phyloP scores from a whole-genome alignment of 306 rosid genomes.

The Sicyos baderoa region DNA sequence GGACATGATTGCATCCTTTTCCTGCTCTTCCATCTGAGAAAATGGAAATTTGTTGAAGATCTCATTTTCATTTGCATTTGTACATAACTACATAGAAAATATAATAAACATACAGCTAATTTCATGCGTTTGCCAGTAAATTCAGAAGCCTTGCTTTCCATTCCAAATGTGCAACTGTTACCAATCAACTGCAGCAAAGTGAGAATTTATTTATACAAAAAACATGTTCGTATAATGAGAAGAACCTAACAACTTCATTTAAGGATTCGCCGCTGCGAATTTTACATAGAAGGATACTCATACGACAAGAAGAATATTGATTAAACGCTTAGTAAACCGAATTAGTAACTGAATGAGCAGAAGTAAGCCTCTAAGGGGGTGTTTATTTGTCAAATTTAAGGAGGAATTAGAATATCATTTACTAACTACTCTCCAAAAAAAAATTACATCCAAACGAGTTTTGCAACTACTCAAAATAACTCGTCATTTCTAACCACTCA shows the following conservation, averaged over 20 bases:
- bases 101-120: conserved; percentile 26
- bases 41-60: background rate
- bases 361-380: conserved; percentile 11
- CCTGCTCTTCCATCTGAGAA: conserved; percentile 33
- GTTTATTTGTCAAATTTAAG: too few species aligned
- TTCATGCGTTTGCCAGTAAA: conserved; percentile 46
- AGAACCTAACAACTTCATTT: background rate
- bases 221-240: conserved; percentile 18
- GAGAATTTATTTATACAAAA: background rate
- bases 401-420: too few species aligned
- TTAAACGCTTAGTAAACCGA: background rate
- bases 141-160: conserved; percentile 30
- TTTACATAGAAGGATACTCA: too few species aligned
- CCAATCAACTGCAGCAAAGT: background rate
- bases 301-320: background rate
- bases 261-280: background rate
- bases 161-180: conserved; percentile 19
- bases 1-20: conserved; percentile 33
- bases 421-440: too few species aligned
- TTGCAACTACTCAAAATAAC: too few species aligned
- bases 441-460: too few species aligned
- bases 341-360: background rate
- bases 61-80: too few species aligned
- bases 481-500: too few species aligned
- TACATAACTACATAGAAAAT: conserved; percentile 2